Evolutionary conservation across 2,329 filamentous ascomycete species (phyloP), one percentile per base, ranked within the genome.

Genomic region (Aureobasidium sp.): DNA sequence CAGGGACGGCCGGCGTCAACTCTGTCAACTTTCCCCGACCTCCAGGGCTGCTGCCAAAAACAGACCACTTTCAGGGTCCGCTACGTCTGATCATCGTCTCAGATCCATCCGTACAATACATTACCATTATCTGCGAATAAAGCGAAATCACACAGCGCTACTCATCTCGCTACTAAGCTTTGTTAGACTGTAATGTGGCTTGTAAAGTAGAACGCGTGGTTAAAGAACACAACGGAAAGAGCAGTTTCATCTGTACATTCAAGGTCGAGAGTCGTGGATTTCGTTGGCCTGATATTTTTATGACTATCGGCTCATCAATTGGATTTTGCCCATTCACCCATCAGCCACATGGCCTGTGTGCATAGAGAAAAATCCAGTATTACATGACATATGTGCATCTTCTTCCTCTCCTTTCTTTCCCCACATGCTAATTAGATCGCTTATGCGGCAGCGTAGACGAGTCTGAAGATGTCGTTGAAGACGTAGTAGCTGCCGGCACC

Each of bases 391-490:
- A 51, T 51, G 57, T 46, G n/a, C 57, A 50, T 60, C 57, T 50
- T 51, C 23, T 29, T 42, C 23, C 26, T 44, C 23, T 41, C 8
- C 29, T 26, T 13, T 17, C 20, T 34, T 23, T 5, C 17, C n/a
- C 55, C 27, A 20, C n/a, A 32, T 32, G 9, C 15, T 42, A 9
- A 8, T 29, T 9, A n/a, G 6, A 13, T 29, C 26, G 42, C 56
- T 56, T 65, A 66, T 34, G 66, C 58, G 41, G 73, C 77, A 50
- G 78, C 74, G 77, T 89, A 93, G 69, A 96, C 84, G 65, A 97
- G 84, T 78, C 90, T 90, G 86, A 97, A 97, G 75, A 97, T 79
- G 76, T 97, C 93, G 82, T 97, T 97, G 80, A 87, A 87, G 74
- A 97, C 89, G 75, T 85, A 97, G 81, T 88, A 96, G 77, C 82